Evolutionary conservation across 768 basidiomycete species (phyloP).

Genomic region (Leccinellum albellum): DNA sequence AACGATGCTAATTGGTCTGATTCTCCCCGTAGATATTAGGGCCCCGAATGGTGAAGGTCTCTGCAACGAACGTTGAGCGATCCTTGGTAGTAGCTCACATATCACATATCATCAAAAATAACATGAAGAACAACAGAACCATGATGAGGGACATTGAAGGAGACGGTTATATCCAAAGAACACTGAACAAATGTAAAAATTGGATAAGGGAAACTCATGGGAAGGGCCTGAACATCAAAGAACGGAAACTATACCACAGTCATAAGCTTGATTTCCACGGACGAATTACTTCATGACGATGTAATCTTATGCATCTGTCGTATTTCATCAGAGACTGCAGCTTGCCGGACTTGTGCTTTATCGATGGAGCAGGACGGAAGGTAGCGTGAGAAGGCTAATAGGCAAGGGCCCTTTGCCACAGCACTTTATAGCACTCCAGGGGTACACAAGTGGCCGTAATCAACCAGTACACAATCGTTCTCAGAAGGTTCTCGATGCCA

Average conservation of each 20-base stretch:
- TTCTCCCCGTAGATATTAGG: neutral
- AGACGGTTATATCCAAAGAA: conserved; percentile 2
- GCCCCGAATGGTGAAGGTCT: conserved; percentile 6
- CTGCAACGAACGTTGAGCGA: conserved; percentile 5
- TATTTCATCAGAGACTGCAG: conserved; percentile 10
- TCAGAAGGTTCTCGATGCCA: neutral
- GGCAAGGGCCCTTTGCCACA: neutral
- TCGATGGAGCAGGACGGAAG: conserved; percentile 9
- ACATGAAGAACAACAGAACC: neutral
- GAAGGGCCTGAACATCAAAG: neutral
- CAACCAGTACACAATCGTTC: conserved; percentile 1
- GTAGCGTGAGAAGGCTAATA: conserved; percentile 18
- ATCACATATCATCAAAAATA: neutral
- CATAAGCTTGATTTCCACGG: neutral
- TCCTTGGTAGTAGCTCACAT: neutral
- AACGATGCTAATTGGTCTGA: neutral
- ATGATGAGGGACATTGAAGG: neutral
- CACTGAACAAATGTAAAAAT: conserved; percentile 5
- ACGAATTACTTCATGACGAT: conserved; percentile 5
- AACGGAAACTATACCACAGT: conserved; percentile 12
- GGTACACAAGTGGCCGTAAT: conserved; percentile 7
- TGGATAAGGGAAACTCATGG: conserved; percentile 2
- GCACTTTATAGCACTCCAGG: conserved; percentile 14
- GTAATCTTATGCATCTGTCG: conserved; percentile 9
- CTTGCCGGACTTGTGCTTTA: conserved; percentile 6